Evolutionary conservation across 306 rosid species (phyloP).

Genomic region (Rosa persica): DNA sequence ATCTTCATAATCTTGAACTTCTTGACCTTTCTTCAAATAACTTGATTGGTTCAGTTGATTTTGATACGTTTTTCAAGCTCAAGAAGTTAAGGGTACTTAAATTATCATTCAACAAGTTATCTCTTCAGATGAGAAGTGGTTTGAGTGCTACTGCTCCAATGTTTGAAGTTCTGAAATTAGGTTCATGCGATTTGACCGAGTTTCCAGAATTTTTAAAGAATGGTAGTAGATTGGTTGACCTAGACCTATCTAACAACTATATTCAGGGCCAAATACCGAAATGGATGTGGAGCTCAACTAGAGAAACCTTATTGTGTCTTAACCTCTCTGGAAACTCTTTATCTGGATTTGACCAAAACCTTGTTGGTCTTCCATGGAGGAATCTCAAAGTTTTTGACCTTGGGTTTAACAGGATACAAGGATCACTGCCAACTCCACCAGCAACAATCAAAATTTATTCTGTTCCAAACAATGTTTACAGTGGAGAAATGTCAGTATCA

Average conservation of each 20-base stretch:
- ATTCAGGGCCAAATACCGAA: slow-evolving; percentile 38
- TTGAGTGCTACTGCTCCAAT: slow-evolving; percentile 4
- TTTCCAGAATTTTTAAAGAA: slow-evolving; percentile 32
- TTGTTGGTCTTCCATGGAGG: neutral
- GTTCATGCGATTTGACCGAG: slow-evolving; percentile 13
- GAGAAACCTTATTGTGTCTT: slow-evolving; percentile 8
- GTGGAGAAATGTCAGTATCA: neutral
- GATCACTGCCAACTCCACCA: slow-evolving; percentile 19
- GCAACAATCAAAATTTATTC: neutral
- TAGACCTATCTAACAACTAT: slow-evolving; percentile 23
- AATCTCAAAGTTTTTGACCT: neutral
- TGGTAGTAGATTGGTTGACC: neutral
- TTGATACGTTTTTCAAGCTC: slow-evolving; percentile 8
- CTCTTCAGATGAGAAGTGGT: neutral
- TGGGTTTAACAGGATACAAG: no score
- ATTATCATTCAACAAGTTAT: slow-evolving; percentile 15
- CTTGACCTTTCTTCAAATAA: slow-evolving; percentile 13
- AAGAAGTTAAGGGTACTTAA: neutral
- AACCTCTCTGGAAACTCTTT: slow-evolving; percentile 13
- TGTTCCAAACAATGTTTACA: neutral
- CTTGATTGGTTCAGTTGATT: slow-evolving; percentile 14
- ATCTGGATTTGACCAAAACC: slow-evolving; percentile 7
- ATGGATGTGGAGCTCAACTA: slow-evolving; percentile 23
- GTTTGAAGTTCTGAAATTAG: slow-evolving; percentile 2
- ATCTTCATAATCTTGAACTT: neutral